Conservation (phyloP, 2,329 filamentous ascomycete genomes). For the Xylaria sp. region DNA sequence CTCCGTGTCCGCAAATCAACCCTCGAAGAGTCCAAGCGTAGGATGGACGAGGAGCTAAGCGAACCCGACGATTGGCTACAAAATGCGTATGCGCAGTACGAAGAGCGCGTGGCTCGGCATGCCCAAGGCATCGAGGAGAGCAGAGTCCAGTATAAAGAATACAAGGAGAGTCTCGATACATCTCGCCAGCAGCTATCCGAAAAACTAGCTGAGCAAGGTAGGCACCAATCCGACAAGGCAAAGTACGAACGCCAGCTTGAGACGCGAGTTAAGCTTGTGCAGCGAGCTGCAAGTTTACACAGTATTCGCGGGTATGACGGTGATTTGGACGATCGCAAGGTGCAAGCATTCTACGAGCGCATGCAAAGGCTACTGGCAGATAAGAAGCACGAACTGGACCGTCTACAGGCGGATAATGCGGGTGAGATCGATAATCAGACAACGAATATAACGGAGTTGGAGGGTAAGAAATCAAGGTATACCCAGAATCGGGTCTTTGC, state of each 20-base stretch:
- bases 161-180: slow-evolving; percentile 57
- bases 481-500: slow-evolving; percentile 76
- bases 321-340: slow-evolving; percentile 73
- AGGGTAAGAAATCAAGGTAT: slow-evolving; percentile 73
- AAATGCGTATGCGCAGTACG: slow-evolving; percentile 75
- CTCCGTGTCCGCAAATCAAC: slow-evolving; percentile 72
- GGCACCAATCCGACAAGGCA: slow-evolving; percentile 83
- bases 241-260: slow-evolving; percentile 82
- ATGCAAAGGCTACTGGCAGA: slow-evolving; percentile 77
- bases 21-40: slow-evolving; percentile 70
- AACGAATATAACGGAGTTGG: slow-evolving; percentile 71
- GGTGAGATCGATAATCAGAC: slow-evolving; percentile 78
- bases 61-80: slow-evolving; percentile 81
- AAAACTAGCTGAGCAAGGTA: slow-evolving; percentile 72
- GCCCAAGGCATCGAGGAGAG: slow-evolving; percentile 67
- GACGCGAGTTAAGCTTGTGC: slow-evolving; percentile 74
- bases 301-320: slow-evolving; percentile 85
- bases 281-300: slow-evolving; percentile 76
- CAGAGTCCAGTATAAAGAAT: slow-evolving; percentile 67
- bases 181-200: slow-evolving; percentile 54
- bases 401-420: slow-evolving; percentile 73
- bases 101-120: slow-evolving; percentile 72
- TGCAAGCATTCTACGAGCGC: slow-evolving; percentile 77
- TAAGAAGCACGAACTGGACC: slow-evolving; percentile 79
- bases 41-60: slow-evolving; percentile 72